Evolutionary conservation across 1,139 yeast genomes (phyloP).

Genomic region (Candida dubliniensis): DNA sequence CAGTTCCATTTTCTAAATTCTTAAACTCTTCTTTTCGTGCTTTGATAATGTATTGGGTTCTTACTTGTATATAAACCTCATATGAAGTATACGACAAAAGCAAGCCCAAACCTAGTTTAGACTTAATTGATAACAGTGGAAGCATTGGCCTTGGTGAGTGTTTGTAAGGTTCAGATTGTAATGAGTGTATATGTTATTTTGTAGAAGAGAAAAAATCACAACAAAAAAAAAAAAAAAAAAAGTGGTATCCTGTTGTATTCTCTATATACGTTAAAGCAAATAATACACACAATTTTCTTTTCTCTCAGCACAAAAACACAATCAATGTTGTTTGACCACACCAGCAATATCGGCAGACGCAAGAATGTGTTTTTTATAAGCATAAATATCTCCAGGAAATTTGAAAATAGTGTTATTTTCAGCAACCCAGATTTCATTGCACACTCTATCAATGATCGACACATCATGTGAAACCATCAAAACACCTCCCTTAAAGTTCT

Average conservation of each 20-base stretch:
- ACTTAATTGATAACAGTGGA: slow-evolving; percentile 21
- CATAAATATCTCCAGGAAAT: slow-evolving; percentile 83
- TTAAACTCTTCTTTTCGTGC: slow-evolving; percentile 44
- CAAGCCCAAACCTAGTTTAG: slow-evolving; percentile 52
- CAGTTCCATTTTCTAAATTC: slow-evolving; percentile 14
- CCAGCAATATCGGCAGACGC: slow-evolving; percentile 78
- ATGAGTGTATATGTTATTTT: slow-evolving; percentile 3
- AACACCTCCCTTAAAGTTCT: slow-evolving; percentile 89
- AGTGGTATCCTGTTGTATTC: too few species aligned
- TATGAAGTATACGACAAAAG: slow-evolving; percentile 66
- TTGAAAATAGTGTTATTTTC: slow-evolving; percentile 78
- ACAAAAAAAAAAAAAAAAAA: too few species aligned
- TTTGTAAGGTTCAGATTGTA: slow-evolving; percentile 1
- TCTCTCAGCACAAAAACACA: too few species aligned
- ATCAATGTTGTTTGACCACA: slow-evolving; percentile 80
- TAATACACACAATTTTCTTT: too few species aligned
- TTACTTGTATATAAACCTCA: slow-evolving; percentile 59
- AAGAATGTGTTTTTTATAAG: slow-evolving; percentile 85
- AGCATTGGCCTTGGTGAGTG: neutral
- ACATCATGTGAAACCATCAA: slow-evolving; percentile 98
- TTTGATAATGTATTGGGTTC: slow-evolving; percentile 58
- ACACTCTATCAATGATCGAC: slow-evolving; percentile 79
- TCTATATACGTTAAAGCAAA: too few species aligned
- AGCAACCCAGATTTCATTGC: slow-evolving; percentile 94
- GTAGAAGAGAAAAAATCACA: neutral